Conservation (phyloP, 1,284 basidiomycete species). For the Amylostereum chailletii region DNA sequence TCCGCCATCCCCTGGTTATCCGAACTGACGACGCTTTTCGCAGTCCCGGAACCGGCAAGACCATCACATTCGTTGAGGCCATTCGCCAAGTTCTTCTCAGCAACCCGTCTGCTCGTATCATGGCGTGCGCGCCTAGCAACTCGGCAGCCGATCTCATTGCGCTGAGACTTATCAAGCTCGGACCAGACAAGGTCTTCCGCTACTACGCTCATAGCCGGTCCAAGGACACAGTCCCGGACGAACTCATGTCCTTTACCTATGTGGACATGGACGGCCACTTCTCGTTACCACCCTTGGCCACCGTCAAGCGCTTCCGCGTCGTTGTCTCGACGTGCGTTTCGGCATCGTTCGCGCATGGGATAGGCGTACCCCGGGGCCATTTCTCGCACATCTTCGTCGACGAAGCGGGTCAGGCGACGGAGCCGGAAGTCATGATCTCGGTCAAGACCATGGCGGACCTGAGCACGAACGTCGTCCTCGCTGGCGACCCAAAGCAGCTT, state of each 20-base stretch:
- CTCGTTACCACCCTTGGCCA: constrained; percentile 30
- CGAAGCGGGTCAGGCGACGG: constrained; percentile 56
- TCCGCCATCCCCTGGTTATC: background rate
- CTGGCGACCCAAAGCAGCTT: constrained; percentile 52
- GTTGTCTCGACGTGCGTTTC: constrained; percentile 57
- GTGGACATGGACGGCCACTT: constrained; percentile 33
- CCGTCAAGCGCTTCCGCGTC: constrained; percentile 39
- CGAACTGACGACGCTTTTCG: background rate
- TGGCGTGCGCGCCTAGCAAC: constrained; percentile 60
- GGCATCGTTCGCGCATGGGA: constrained; percentile 43
- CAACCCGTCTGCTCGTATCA: constrained; percentile 36
- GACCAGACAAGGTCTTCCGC: constrained; percentile 38
- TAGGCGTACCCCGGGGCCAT: constrained; percentile 49
- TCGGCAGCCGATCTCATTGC: constrained; percentile 57
- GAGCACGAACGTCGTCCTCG: constrained; percentile 38
- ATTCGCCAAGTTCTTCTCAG: constrained; percentile 45
- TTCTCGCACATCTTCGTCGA: constrained; percentile 60
- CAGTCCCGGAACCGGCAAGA: constrained; percentile 35
- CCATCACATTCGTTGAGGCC: constrained; percentile 40
- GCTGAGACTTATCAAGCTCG: constrained; percentile 34
- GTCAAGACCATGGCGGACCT: constrained; percentile 37
- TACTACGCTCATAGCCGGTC: constrained; percentile 56
- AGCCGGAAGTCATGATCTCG: constrained; percentile 47
- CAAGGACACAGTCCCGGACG: constrained; percentile 33
- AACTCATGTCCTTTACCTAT: constrained; percentile 33